Base-by-base conservation (phyloP, 495 filamentous ascomycete species). In the Penicilliopsis zonata region DNA sequence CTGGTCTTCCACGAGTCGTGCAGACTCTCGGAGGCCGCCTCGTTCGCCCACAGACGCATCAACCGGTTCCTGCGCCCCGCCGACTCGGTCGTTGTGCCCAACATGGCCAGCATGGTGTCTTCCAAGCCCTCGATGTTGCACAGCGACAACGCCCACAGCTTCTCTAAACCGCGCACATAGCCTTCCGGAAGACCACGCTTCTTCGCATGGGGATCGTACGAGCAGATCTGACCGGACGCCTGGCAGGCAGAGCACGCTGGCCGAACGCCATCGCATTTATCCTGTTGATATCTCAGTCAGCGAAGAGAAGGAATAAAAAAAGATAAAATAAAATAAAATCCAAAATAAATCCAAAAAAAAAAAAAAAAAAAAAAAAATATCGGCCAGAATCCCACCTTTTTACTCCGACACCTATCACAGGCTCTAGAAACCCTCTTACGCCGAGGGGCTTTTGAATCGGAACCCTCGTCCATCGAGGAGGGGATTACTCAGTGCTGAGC, bases 401-500 rank as follows among this genome's bases (percentile, higher is more conserved):
- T 72, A 16, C 67, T 69, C 34, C 77, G 73, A 52, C 78, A 82
- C 33, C 77, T 73, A 44, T 82, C 76, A 53, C 78, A 82, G 31
- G 78, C 78, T 42, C 75, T 61, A 4, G 78, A 80, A 5, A 82
- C 78, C 49, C 78, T 67, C 49, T 76, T 73, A 17, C 78, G 60
- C 35, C 59, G 59, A 50, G 57, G 54, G 44, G 51, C 52, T 49
- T 62, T 57, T 5, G 40, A 31, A 43, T 63, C 56, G 15, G 56
- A 43, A 39, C 48, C 59, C 55, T 65, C 61, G 40, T 65, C 59
- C 61, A 65, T 65, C 36, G 50, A 49, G 34, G 52, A 51, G 38
- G n/a, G n/a, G n/a, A n/a, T 28, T 13, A 43, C 41, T 50, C 31
- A 44, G 26, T 42, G 42, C 38, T 30, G 21, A 13, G 38, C 40